Percentiles rank a stretch among this genome's conserved stretches.
Conservation (phyloP, 1,139 yeast genomes). For the Suhomyces bokatorum region DNA sequence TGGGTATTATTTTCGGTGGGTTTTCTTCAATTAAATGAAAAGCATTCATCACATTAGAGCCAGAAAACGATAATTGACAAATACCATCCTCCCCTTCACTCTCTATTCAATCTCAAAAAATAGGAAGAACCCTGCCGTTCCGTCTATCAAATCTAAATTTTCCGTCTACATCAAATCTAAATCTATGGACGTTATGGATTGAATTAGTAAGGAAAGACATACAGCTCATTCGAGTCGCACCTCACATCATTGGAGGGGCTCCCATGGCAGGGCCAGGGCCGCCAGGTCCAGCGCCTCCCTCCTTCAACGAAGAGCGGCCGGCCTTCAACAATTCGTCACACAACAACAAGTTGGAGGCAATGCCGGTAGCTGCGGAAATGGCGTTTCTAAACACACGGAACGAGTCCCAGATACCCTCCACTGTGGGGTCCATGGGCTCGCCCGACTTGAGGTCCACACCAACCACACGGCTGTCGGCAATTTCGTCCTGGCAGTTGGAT, state of each 20-base stretch:
- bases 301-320: constrained; percentile 87
- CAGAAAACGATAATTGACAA: too few species aligned
- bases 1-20: too few species aligned
- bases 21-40: too few species aligned
- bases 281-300: constrained; percentile 27
- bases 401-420: constrained; percentile 96
- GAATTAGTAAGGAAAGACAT: neutral
- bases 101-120: too few species aligned
- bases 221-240: neutral
- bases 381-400: constrained; percentile 93
- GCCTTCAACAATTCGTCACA: constrained; percentile 97
- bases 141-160: too few species aligned
- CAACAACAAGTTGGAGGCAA: constrained; percentile 84
- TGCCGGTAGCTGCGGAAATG: constrained; percentile 88
- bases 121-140: too few species aligned
- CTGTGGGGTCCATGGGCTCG: constrained; percentile 92
- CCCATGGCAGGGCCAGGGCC: constrained; percentile 16
- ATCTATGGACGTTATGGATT: constrained; percentile 4
- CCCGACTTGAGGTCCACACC: constrained; percentile 92
- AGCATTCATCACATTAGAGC: too few species aligned
- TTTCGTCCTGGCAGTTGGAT: constrained; percentile 87
- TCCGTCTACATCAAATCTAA: neutral
- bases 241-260: constrained; percentile 21
- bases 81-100: too few species aligned
- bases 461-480: constrained; percentile 75